Conservation (phyloP, 176 grass and related monocot species). For the Poa pratensis region DNA sequence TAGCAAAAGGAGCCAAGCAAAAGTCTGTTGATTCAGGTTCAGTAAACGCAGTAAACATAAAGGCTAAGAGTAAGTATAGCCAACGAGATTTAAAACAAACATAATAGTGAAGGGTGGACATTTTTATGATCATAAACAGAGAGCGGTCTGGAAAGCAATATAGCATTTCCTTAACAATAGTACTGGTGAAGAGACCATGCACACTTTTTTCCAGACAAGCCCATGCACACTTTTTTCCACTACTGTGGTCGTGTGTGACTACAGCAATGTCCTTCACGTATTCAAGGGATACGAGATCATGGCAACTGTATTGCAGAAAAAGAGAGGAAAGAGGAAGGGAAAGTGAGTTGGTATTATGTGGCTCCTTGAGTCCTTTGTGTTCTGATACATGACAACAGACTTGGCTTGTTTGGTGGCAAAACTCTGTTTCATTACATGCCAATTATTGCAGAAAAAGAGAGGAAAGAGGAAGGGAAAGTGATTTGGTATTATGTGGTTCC, state of each 20-base stretch:
- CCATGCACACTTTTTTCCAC: too few species aligned
- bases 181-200: too few species aligned
- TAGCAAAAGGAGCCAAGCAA: conserved; percentile 22
- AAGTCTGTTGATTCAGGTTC: background rate
- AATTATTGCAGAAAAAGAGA: background rate
- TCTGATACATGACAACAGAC: background rate
- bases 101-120: background rate
- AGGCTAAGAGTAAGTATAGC: conserved; percentile 1
- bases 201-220: too few species aligned
- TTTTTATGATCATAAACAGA: conserved; percentile 31
- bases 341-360: background rate
- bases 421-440: background rate
- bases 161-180: background rate
- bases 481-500: background rate
- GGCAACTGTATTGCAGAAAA: background rate
- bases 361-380: background rate
- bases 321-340: background rate
- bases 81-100: background rate
- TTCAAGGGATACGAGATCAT: background rate
- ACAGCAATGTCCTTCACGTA: background rate
- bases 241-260: too few species aligned
- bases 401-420: conserved; percentile 17
- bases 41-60: conserved; percentile 17
- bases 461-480: background rate
- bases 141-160: conserved; percentile 3